These are phyloP conservation scores for Phycomyces blakesleeanus DNA, from an alignment of 192 early-diverging fungal species.

Conservation along the genomic window DNA sequence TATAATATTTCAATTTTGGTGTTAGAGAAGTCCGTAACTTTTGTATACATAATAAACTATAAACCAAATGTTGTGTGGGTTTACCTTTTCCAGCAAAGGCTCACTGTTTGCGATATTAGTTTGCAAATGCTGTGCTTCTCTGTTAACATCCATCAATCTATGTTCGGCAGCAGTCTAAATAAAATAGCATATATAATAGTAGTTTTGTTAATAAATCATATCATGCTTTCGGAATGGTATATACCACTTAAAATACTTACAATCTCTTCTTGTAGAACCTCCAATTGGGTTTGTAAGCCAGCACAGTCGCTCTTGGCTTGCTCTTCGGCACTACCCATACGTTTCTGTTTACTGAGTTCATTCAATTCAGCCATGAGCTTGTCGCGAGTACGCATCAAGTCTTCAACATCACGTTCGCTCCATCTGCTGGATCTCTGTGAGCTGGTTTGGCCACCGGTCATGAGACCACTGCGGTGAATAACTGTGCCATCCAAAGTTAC, in stretches of 20 bases:
- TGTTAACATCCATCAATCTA: conserved; percentile 57
- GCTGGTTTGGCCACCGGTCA: conserved; percentile 76
- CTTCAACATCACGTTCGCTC: conserved; percentile 89
- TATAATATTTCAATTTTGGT: not conserved
- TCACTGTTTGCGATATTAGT: conserved; percentile 22
- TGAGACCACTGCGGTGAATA: conserved; percentile 94
- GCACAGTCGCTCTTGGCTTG: conserved; percentile 53
- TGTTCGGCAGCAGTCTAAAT: conserved; percentile 43
- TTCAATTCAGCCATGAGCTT: conserved; percentile 66
- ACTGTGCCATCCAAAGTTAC: conserved; percentile 92
- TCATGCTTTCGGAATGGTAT: not conserved
- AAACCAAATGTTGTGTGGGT: too few relatives aligned
- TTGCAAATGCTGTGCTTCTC: conserved; percentile 55
- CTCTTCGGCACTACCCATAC: conserved; percentile 64
- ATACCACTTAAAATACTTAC: conserved; percentile 24
- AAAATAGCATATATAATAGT: too few relatives aligned
- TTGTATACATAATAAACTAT: too few relatives aligned
- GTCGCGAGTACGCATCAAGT: conserved; percentile 67
- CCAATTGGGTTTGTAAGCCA: conserved; percentile 56
- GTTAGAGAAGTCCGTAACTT: too few relatives aligned
- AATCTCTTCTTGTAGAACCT: conserved; percentile 61
- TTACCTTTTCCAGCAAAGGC: not conserved
- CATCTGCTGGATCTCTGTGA: conserved; percentile 59
- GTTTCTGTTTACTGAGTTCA: conserved; percentile 64
- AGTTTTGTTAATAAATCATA: too few relatives aligned